phyloP scores from a whole-genome alignment of 179 eudicot genomes.

The Silene vulgaris region DNA sequence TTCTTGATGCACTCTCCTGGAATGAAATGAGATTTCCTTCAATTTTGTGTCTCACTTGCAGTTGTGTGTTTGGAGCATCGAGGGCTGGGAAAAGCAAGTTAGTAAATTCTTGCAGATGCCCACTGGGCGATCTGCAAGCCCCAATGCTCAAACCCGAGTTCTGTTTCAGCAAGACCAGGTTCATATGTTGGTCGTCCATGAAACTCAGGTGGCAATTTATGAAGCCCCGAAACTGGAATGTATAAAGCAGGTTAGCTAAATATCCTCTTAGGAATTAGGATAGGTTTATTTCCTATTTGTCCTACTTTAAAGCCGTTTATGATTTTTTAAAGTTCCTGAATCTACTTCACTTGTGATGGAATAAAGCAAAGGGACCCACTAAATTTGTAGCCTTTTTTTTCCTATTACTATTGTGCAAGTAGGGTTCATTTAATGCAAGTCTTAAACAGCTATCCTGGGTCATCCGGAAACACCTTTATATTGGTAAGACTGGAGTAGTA shows the following conservation, averaged over 20 bases:
- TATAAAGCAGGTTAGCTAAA: conserved; percentile 32
- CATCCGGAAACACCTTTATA: no score
- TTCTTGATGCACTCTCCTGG: background rate
- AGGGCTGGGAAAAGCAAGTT: conserved; percentile 36
- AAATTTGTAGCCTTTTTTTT: no score
- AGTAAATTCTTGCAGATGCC: conserved; percentile 37
- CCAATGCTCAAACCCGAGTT: conserved; percentile 31
- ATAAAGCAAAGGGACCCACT: no score
- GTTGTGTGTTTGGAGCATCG: conserved; percentile 39
- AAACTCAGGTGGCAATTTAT: conserved; percentile 38
- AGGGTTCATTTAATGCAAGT: no score
- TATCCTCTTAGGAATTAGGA: background rate
- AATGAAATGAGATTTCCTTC: background rate
- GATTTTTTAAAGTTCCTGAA: no score
- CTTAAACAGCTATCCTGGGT: no score
- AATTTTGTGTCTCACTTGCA: conserved; percentile 19
- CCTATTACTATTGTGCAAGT: no score
- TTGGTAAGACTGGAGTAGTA: no score
- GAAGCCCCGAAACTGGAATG: conserved; percentile 38
- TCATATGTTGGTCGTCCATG: conserved; percentile 37
- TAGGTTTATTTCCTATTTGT: background rate
- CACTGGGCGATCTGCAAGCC: conserved; percentile 24
- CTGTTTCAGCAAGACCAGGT: conserved; percentile 41
- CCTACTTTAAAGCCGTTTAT: no score
- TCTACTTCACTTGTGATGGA: no score